Evolutionary conservation across 352 stramenopile genomes (phyloP).

Genomic region (Phytopythium litorale): DNA sequence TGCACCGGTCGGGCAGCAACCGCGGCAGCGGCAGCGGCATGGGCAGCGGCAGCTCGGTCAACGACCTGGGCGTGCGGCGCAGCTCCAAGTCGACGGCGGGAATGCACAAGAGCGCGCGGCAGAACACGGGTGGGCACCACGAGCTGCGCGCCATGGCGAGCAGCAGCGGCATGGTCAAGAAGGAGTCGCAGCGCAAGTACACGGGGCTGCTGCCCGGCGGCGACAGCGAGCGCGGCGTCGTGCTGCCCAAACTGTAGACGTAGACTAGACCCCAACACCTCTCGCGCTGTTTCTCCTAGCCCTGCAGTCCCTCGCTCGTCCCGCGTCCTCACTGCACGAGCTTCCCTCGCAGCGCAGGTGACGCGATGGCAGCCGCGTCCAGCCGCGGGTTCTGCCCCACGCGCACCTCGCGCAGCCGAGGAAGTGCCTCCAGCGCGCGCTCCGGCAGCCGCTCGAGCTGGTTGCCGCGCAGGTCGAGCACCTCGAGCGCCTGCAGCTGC

Average conservation of each 20-base stretch:
- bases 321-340: slow-evolving; percentile 12
- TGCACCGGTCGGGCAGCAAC: slow-evolving; percentile 32
- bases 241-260: slow-evolving; percentile 41
- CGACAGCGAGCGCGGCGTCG: slow-evolving; percentile 31
- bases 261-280: not conserved
- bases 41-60: slow-evolving; percentile 6
- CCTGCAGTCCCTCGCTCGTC: no score
- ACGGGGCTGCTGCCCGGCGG: slow-evolving; percentile 20
- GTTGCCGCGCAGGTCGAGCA: slow-evolving; percentile 64
- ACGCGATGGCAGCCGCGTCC: slow-evolving; percentile 14
- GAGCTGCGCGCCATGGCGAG: slow-evolving; percentile 8
- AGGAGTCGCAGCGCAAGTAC: slow-evolving; percentile 42
- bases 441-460: slow-evolving; percentile 35
- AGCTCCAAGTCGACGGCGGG: slow-evolving; percentile 32
- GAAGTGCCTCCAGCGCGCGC: slow-evolving; percentile 33
- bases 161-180: slow-evolving; percentile 18
- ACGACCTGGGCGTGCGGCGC: slow-evolving; percentile 29
- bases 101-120: slow-evolving; percentile 21
- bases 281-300: not conserved
- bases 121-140: slow-evolving; percentile 12
- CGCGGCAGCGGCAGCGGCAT: slow-evolving; percentile 25
- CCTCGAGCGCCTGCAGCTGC: slow-evolving; percentile 50
- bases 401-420: slow-evolving; percentile 29
- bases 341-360: slow-evolving; percentile 27
- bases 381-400: slow-evolving; percentile 47